Percentiles rank a stretch among this genome's conserved stretches.
Evolutionary conservation across 306 rosid genomes (phyloP).

Genomic region (Cyclanthera cordifolia): DNA sequence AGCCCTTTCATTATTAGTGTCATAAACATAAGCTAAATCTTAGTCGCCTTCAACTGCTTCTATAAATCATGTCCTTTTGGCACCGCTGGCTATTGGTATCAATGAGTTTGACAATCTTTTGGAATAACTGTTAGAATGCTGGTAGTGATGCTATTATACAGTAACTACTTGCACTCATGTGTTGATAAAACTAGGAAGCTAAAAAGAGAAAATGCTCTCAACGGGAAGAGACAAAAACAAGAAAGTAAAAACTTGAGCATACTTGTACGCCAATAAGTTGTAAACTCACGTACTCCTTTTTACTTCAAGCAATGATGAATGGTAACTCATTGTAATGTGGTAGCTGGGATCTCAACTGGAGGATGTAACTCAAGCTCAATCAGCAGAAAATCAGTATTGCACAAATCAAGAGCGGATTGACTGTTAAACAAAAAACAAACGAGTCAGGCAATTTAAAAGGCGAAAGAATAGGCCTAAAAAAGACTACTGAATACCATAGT

Average conservation of each 20-base stretch:
- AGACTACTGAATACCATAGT: not conserved
- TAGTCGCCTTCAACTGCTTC: not conserved
- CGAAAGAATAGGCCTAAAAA: not conserved
- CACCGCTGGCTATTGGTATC: not conserved
- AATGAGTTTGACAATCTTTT: not conserved
- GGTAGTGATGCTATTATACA: not conserved
- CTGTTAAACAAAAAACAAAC: not conserved
- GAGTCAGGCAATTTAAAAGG: slow-evolving; percentile 2
- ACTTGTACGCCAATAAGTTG: not conserved
- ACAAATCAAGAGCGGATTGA: not conserved
- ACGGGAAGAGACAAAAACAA: not conserved
- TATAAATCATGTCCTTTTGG: not conserved
- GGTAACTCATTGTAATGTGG: slow-evolving; percentile 2
- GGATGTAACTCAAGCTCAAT: not conserved
- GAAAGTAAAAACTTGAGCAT: not conserved
- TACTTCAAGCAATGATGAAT: not conserved
- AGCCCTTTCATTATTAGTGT: not conserved
- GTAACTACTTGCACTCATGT: not conserved
- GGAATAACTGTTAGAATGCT: not conserved
- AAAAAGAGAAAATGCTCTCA: not conserved
- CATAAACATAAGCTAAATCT: not conserved
- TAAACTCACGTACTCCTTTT: not conserved
- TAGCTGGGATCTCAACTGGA: not conserved
- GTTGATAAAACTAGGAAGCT: not conserved
- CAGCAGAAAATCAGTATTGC: not conserved